Evolutionary conservation across 2,329 filamentous ascomycete species (phyloP).

Genomic region (Aspergillus ruber): DNA sequence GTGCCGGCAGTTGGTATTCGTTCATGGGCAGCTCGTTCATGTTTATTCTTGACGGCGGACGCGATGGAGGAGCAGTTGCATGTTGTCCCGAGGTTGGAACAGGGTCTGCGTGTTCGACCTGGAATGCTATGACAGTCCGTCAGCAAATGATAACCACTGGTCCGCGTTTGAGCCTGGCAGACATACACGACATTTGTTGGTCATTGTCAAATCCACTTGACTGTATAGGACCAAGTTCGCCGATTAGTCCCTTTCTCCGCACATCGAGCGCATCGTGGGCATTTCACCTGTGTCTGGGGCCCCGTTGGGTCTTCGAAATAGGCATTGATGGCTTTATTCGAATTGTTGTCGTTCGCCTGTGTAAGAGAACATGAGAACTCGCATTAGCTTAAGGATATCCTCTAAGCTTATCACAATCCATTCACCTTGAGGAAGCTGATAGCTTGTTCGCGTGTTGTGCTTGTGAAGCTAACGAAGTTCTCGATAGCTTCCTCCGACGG

Average conservation of each 20-base stretch:
- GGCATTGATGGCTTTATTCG: constrained; percentile 42
- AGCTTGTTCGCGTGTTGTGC: constrained; percentile 33
- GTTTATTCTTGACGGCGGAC: constrained; percentile 42
- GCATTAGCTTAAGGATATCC: constrained; percentile 7
- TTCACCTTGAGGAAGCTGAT: constrained; percentile 36
- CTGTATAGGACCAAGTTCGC: constrained; percentile 9
- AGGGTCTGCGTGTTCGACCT: constrained; percentile 32
- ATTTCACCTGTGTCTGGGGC: constrained; percentile 26
- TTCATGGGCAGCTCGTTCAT: constrained; percentile 18
- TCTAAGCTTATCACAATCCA: background rate
- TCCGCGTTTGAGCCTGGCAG: constrained; percentile 1
- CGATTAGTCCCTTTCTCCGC: constrained; percentile 6
- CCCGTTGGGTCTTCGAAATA: constrained; percentile 41
- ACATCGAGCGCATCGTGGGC: background rate
- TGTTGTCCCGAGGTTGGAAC: constrained; percentile 29
- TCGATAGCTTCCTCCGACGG: constrained; percentile 35
- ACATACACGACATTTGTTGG: constrained; percentile 8
- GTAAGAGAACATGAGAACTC: background rate
- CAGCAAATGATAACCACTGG: constrained; percentile 3
- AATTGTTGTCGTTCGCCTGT: constrained; percentile 41
- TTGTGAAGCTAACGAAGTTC: constrained; percentile 37
- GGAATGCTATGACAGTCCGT: constrained; percentile 24
- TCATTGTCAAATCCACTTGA: constrained; percentile 17
- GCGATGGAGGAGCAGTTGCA: constrained; percentile 36
- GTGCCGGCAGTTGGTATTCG: constrained; percentile 17